Conservation (phyloP, 139 green algal species). For the Chlorella sp. region DNA sequence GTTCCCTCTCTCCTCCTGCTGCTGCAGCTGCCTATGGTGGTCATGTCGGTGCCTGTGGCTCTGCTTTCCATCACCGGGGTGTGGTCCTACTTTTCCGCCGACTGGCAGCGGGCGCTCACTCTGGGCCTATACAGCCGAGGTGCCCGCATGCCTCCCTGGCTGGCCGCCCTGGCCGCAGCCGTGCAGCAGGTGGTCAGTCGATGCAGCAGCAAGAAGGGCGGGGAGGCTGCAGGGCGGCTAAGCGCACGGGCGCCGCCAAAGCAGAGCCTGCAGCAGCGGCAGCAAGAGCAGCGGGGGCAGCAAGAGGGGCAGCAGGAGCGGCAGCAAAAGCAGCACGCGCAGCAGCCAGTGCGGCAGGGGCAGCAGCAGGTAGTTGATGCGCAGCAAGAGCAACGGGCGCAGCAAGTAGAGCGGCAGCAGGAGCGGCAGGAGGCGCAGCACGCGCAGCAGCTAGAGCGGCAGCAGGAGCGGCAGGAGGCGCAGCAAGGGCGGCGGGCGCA, state of each 20-base stretch:
- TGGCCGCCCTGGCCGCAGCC: background rate
- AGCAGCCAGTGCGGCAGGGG: too few relatives aligned
- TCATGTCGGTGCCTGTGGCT: constrained; percentile 38
- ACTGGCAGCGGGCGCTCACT: constrained; percentile 41
- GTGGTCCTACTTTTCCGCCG: constrained; percentile 33
- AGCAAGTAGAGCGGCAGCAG: background rate
- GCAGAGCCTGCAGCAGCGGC: background rate
- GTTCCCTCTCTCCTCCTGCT: background rate
- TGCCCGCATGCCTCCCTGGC: background rate
- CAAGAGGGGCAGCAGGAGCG: too few relatives aligned
- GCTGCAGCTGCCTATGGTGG: constrained; percentile 38
- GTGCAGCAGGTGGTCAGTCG: background rate
- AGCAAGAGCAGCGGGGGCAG: background rate
- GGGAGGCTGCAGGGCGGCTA: too few relatives aligned
- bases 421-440: background rate
- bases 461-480: background rate
- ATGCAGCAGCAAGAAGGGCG: too few relatives aligned
- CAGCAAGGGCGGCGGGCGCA: background rate
- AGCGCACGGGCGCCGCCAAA: too few relatives aligned
- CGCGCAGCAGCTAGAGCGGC: background rate
- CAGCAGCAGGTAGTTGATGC: too few relatives aligned
- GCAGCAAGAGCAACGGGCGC: too few relatives aligned
- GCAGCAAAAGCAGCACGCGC: too few relatives aligned
- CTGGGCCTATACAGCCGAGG: constrained; percentile 23
- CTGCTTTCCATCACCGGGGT: constrained; percentile 32